phyloP scores from a whole-genome alignment of 2,329 filamentous ascomycete genomes.

The Colletotrichum shisoi region DNA sequence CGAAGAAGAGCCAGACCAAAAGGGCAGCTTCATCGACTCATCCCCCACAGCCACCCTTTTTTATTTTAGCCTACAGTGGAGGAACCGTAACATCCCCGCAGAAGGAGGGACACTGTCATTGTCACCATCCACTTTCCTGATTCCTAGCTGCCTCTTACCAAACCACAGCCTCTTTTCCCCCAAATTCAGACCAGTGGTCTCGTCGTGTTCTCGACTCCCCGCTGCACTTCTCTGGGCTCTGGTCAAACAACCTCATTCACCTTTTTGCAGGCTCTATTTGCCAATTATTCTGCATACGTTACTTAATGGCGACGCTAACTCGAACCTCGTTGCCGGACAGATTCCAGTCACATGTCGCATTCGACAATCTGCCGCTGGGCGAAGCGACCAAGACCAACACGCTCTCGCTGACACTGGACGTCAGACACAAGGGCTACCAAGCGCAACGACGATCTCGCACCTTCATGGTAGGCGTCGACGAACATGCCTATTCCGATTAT shows the following conservation, averaged over 20 bases:
- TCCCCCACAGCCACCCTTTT: slow-evolving; percentile 32
- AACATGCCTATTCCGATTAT: slow-evolving; percentile 90
- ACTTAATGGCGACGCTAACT: slow-evolving; percentile 57
- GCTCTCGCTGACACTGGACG: slow-evolving; percentile 79
- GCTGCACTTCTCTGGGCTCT: slow-evolving; percentile 5
- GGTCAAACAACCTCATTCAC: too few species aligned
- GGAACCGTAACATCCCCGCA: slow-evolving; percentile 17
- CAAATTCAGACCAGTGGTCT: slow-evolving; percentile 30
- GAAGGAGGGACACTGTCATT: slow-evolving; percentile 17
- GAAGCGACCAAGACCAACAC: slow-evolving; percentile 67
- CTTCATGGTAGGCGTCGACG: slow-evolving; percentile 89
- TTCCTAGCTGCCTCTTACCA: slow-evolving; percentile 25
- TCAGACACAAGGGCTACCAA: slow-evolving; percentile 86
- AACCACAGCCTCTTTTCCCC: slow-evolving; percentile 14
- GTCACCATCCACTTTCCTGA: slow-evolving; percentile 17
- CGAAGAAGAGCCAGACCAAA: slow-evolving; percentile 2
- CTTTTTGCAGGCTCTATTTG: neutral
- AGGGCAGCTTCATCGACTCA: slow-evolving; percentile 15
- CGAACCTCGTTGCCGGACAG: slow-evolving; percentile 51
- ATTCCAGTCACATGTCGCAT: slow-evolving; percentile 67
- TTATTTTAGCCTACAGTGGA: slow-evolving; percentile 7
- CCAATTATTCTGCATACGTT: neutral
- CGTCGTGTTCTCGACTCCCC: slow-evolving; percentile 14
- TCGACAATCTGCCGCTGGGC: slow-evolving; percentile 66
- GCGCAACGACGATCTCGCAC: slow-evolving; percentile 81